Conservation (phyloP, 2,329 filamentous ascomycete genomes). For the Pleomassaria siparia region DNA sequence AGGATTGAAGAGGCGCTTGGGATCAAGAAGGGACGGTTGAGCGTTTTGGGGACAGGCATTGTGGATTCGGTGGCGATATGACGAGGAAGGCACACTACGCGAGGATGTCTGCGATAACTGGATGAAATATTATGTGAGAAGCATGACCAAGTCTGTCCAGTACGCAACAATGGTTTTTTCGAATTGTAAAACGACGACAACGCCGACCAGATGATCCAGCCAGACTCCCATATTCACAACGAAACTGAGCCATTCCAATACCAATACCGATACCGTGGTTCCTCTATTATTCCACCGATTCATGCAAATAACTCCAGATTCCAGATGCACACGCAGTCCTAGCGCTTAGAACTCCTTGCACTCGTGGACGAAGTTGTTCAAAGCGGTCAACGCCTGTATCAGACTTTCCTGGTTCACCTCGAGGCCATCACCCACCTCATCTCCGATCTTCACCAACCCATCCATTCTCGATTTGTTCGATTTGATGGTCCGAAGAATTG, state of each 20-base stretch:
- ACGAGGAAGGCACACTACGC: neutral
- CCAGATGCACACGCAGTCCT: constrained; percentile 2
- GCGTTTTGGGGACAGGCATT: constrained; percentile 24
- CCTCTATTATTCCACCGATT: neutral
- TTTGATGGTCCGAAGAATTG: constrained; percentile 32
- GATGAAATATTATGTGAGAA: neutral
- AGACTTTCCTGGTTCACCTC: constrained; percentile 37
- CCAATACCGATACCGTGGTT: no score
- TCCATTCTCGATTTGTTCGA: constrained; percentile 32
- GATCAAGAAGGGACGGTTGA: constrained; percentile 36
- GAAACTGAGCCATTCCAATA: neutral
- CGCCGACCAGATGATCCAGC: neutral
- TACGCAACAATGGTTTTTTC: neutral
- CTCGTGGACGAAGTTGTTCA: constrained; percentile 44
- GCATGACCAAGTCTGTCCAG: neutral
- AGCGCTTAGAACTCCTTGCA: constrained; percentile 25
- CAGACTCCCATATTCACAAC: neutral
- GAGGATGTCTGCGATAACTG: neutral
- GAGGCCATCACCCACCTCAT: constrained; percentile 35
- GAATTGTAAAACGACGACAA: neutral
- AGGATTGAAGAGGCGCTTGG: constrained; percentile 36
- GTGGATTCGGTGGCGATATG: constrained; percentile 23
- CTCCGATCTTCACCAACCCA: constrained; percentile 34
- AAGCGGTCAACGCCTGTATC: constrained; percentile 34
- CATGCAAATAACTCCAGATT: constrained; percentile 12